Evolutionary conservation across 176 grass and related monocot genomes (phyloP).

Genomic region (Bolboschoenus planiculmis): DNA sequence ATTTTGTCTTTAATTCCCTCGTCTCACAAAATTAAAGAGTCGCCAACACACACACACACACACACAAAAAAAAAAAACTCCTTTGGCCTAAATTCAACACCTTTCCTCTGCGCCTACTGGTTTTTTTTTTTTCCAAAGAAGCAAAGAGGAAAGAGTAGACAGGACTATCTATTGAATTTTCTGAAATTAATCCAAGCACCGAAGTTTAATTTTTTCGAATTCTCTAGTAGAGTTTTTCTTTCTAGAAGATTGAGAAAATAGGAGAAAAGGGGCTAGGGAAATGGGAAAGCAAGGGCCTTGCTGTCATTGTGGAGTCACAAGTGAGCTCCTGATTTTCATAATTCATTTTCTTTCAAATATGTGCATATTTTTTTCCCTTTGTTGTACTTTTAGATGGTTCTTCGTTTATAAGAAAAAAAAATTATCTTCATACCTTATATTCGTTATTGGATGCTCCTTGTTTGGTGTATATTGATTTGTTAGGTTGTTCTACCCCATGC

Average conservation of each 20-base stretch:
- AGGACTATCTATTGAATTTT: conserved; percentile 9
- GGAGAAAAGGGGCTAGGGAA: conserved; percentile 14
- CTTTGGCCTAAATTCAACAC: neutral
- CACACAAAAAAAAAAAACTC: neutral
- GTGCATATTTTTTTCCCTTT: neutral
- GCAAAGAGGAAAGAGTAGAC: neutral
- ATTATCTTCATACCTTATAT: neutral
- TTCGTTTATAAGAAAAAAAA: neutral
- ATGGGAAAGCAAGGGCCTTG: conserved; percentile 56
- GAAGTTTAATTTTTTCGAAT: neutral
- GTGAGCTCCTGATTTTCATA: conserved; percentile 36
- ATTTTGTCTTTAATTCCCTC: neutral
- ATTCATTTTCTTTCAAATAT: neutral
- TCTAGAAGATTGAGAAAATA: neutral
- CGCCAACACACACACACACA: too few relatives aligned
- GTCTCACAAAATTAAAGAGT: neutral
- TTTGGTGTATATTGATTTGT: conserved; percentile 1
- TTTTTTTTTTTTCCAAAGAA: neutral
- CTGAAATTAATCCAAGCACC: neutral
- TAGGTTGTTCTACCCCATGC: neutral
- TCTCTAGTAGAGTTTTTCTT: conserved; percentile 13
- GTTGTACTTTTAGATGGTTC: neutral
- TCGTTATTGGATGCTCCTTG: neutral
- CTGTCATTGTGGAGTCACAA: conserved; percentile 59
- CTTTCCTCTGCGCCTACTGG: neutral